Evolutionary conservation across 2,329 filamentous ascomycete species (phyloP).

Genomic region (Cladosporium sp.): DNA sequence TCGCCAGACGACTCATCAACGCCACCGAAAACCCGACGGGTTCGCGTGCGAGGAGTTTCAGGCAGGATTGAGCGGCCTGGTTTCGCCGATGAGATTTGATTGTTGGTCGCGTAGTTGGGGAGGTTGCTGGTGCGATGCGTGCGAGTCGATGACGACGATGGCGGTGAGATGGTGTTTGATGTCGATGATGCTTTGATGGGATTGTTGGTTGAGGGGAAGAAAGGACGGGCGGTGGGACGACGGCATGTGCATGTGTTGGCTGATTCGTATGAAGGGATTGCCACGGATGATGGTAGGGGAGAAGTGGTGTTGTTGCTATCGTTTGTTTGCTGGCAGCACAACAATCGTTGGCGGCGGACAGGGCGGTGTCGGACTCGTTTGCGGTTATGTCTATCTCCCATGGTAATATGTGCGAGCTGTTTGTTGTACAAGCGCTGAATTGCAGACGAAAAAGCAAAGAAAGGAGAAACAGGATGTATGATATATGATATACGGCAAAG

Average conservation of each 20-base stretch:
- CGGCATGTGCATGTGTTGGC: too few species aligned
- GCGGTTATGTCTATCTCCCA: conserved; percentile 12
- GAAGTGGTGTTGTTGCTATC: not conserved
- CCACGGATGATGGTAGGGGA: too few species aligned
- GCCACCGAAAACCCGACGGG: conserved; percentile 40
- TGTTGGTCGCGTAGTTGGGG: not conserved
- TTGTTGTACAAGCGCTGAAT: too few species aligned
- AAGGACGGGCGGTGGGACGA: not conserved
- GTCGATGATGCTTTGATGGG: not conserved
- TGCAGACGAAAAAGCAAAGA: too few species aligned
- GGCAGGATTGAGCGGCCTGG: not conserved
- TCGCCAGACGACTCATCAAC: conserved; percentile 17
- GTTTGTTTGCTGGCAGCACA: not conserved
- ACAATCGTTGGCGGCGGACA: conserved; percentile 4
- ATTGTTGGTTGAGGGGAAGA: not conserved
- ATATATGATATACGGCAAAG: too few species aligned
- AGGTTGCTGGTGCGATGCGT: not conserved
- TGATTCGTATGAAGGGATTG: too few species aligned
- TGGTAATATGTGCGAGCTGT: not conserved
- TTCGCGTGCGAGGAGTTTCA: not conserved
- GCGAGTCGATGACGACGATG: not conserved
- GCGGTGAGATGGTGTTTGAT: not conserved
- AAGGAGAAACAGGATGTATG: too few species aligned
- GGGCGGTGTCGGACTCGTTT: conserved; percentile 12
- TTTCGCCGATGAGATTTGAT: not conserved